These are phyloP conservation scores for Hypericum androsaemum DNA, from an alignment of 345 rosid genomes.

Conservation along the genomic window DNA sequence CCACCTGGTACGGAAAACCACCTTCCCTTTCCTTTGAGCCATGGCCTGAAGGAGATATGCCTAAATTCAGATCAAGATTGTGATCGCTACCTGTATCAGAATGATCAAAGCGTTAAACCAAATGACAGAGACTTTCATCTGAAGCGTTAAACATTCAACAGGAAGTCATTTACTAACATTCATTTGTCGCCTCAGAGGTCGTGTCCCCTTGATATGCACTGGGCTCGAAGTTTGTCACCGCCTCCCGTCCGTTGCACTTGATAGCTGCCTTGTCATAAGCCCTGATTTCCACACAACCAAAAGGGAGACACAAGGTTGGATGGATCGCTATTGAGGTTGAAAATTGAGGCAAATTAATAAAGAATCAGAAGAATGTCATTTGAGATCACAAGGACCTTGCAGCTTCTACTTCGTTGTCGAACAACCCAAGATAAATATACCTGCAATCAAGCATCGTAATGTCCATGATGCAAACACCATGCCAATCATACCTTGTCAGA, in stretches of 20 bases:
- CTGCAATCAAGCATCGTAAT: slow-evolving; percentile 89
- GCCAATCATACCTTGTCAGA: slow-evolving; percentile 37
- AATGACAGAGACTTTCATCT: neutral
- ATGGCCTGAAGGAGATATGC: slow-evolving; percentile 47
- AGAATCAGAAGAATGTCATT: slow-evolving; percentile 42
- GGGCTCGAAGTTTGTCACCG: slow-evolving; percentile 32
- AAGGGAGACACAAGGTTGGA: slow-evolving; percentile 44
- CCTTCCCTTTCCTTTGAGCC: slow-evolving; percentile 38
- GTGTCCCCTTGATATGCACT: slow-evolving; percentile 60
- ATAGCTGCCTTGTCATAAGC: slow-evolving; percentile 97
- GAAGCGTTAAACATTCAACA: too few species aligned
- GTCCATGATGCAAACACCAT: slow-evolving; percentile 48
- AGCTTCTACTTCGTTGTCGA: slow-evolving; percentile 97
- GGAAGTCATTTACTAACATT: slow-evolving; percentile 27
- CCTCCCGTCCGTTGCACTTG: slow-evolving; percentile 28
- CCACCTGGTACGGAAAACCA: slow-evolving; percentile 29
- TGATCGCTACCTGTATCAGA: slow-evolving; percentile 27
- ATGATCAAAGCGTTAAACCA: neutral
- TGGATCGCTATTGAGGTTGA: slow-evolving; percentile 31
- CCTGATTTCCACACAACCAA: slow-evolving; percentile 63
- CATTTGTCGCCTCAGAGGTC: slow-evolving; percentile 30
- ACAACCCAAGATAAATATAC: slow-evolving; percentile 98
- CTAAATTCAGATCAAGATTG: slow-evolving; percentile 75
- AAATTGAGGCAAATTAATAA: slow-evolving; percentile 39
- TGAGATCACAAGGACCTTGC: slow-evolving; percentile 89